A percentile compares a stretch with the other conserved stretches of the same genome.
These are phyloP conservation scores for Thalassiosira livingstoniorum DNA, from an alignment of 352 stramenopile genomes.

Conservation along the genomic window DNA sequence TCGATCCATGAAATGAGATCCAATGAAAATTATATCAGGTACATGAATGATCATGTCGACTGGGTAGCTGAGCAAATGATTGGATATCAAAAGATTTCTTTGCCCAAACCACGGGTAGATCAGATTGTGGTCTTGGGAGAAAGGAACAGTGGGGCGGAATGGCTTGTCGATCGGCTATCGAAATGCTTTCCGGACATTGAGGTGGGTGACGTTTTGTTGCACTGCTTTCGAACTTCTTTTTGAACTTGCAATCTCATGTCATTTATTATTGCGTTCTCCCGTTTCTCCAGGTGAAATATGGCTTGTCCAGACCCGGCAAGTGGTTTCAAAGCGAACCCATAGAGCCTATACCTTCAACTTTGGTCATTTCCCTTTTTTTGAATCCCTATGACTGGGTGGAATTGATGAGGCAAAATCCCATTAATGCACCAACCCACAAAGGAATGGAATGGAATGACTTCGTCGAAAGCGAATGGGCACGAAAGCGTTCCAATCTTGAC, in stretches of 20 bases:
- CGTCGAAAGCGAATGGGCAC: constrained; percentile 44
- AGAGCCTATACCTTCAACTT: constrained; percentile 17
- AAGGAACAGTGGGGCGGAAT: constrained; percentile 51
- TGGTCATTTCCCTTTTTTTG: constrained; percentile 55
- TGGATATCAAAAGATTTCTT: constrained; percentile 44
- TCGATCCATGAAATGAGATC: constrained; percentile 46
- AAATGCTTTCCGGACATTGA: constrained; percentile 47
- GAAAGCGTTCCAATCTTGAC: constrained; percentile 50
- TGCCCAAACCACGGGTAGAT: constrained; percentile 42
- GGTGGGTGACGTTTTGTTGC: background rate
- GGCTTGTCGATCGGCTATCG: constrained; percentile 42
- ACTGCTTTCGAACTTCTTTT: background rate
- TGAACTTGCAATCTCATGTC: background rate
- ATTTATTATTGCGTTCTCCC: background rate
- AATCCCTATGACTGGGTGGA: constrained; percentile 58
- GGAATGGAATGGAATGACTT: constrained; percentile 55
- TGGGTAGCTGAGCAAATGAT: constrained; percentile 56
- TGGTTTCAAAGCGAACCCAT: constrained; percentile 49
- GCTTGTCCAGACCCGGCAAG: constrained; percentile 53
- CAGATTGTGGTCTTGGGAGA: constrained; percentile 61
- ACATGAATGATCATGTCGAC: constrained; percentile 58
- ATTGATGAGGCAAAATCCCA: constrained; percentile 49
- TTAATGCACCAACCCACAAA: constrained; percentile 55
- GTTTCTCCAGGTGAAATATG: constrained; percentile 22
- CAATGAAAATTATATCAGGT: constrained; percentile 48